Percentiles rank a stretch among this genome's conserved stretches.
Evolutionary conservation across 2,329 filamentous ascomycete species (phyloP).

Genomic region (Atkinsonella hypoxylon): DNA sequence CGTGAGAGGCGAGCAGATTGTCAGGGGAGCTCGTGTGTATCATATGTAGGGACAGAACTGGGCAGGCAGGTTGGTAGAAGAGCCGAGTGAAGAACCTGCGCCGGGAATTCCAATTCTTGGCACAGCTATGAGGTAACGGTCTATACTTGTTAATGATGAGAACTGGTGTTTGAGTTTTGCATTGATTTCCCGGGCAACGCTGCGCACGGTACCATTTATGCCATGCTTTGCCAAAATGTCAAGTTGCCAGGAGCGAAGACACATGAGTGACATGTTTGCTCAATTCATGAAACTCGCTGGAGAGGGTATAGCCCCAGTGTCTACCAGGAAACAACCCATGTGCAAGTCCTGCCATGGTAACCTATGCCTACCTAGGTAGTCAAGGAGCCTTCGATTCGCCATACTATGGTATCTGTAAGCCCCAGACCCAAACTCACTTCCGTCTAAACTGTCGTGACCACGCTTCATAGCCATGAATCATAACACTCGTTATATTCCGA

Average conservation of each 20-base stretch:
- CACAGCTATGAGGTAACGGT: slow-evolving; percentile 3
- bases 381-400: too few relatives aligned
- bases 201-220: too few relatives aligned
- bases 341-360: too few relatives aligned
- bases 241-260: too few relatives aligned
- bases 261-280: too few relatives aligned
- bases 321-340: too few relatives aligned
- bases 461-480: slow-evolving; percentile 45
- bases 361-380: too few relatives aligned
- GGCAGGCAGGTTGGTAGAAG: background rate
- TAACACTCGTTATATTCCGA: slow-evolving; percentile 45
- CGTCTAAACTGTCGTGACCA: slow-evolving; percentile 35
- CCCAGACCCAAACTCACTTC: background rate
- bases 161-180: background rate
- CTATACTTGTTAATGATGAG: background rate
- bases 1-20: background rate
- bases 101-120: slow-evolving; percentile 1
- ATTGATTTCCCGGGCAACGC: background rate
- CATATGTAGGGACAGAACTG: slow-evolving; percentile 2
- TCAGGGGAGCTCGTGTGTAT: slow-evolving; percentile 3
- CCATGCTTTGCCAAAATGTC: too few relatives aligned
- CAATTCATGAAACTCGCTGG: too few relatives aligned
- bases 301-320: too few relatives aligned
- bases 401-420: too few relatives aligned
- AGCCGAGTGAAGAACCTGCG: background rate